Percentiles rank a stretch among this genome's conserved stretches.
phyloP scores from a whole-genome alignment of 2,329 filamentous ascomycete genomes.

The Cylindrodendrum hubeiense region DNA sequence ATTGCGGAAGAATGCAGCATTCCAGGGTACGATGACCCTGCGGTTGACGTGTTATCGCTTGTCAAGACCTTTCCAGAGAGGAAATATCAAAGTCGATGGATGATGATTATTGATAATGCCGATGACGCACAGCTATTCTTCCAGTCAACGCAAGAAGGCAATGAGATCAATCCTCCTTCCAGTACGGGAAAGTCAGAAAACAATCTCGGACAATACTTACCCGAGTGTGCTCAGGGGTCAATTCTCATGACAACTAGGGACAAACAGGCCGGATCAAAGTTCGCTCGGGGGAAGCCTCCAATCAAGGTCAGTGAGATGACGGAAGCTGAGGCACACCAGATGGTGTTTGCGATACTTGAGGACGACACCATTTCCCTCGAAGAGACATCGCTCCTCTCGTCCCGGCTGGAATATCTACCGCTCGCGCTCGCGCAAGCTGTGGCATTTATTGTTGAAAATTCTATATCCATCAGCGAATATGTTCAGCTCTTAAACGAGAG shows the following conservation, averaged over 20 bases:
- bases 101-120: constrained; percentile 18
- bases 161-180: background rate
- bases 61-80: constrained; percentile 48
- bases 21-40: constrained; percentile 37
- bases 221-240: constrained; percentile 45
- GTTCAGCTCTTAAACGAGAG: constrained; percentile 41
- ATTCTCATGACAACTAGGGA: constrained; percentile 52
- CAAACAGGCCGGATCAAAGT: constrained; percentile 43
- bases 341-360: constrained; percentile 38
- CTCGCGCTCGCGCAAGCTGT: constrained; percentile 50
- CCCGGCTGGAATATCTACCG: constrained; percentile 46
- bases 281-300: constrained; percentile 34
- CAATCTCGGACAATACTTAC: constrained; percentile 31
- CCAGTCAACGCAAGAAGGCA: background rate
- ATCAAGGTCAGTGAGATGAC: constrained; percentile 48
- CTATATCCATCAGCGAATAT: constrained; percentile 40
- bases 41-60: constrained; percentile 38
- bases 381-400: constrained; percentile 34
- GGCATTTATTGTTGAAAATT: constrained; percentile 47
- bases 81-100: constrained; percentile 11
- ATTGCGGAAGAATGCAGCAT: constrained; percentile 50
- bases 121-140: constrained; percentile 37
- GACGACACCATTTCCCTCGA: background rate
- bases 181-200: background rate
- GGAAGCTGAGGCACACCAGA: constrained; percentile 37